Conservation (phyloP, 208 protist genomes). For the Endotrypanum monterogeii region DNA sequence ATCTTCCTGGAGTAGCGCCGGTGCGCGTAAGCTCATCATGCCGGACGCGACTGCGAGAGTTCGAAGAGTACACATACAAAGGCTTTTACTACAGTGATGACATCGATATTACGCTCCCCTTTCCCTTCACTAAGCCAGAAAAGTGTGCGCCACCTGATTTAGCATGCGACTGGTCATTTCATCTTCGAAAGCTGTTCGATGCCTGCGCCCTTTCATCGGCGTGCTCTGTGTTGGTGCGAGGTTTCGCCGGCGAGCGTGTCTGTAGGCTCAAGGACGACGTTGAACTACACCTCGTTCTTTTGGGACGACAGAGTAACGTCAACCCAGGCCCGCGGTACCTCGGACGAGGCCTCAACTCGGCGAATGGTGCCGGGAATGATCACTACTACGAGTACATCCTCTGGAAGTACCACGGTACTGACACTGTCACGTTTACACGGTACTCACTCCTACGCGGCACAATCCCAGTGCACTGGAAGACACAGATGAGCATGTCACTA, state of each 20-base stretch:
- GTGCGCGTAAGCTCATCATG: conserved; percentile 51
- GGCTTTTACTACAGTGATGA: conserved; percentile 90
- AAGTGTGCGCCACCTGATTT: conserved; percentile 38
- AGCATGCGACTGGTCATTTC: conserved; percentile 76
- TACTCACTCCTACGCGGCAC: conserved; percentile 82
- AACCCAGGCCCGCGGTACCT: conserved; percentile 87
- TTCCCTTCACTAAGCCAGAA: conserved; percentile 59
- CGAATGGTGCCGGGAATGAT: conserved; percentile 83
- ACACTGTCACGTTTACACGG: conserved; percentile 59
- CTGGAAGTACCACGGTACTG: conserved; percentile 53
- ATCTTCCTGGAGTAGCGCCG: conserved; percentile 57
- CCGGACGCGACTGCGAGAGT: conserved; percentile 64
- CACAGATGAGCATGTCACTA: conserved; percentile 64
- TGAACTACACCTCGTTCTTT: conserved; percentile 63
- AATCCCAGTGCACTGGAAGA: conserved; percentile 86
- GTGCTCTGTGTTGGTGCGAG: conserved; percentile 76
- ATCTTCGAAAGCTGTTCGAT: conserved; percentile 59
- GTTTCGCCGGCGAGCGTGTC: conserved; percentile 62
- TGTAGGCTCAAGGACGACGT: conserved; percentile 41
- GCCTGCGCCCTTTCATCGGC: conserved; percentile 32
- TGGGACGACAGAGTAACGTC: conserved; percentile 75
- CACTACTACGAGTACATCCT: conserved; percentile 88
- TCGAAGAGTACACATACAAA: conserved; percentile 63
- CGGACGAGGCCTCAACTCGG: conserved; percentile 77
- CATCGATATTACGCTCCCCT: conserved; percentile 65